Base-by-base conservation (phyloP, 106 monocot genomes). In the Allium fistulosum region DNA sequence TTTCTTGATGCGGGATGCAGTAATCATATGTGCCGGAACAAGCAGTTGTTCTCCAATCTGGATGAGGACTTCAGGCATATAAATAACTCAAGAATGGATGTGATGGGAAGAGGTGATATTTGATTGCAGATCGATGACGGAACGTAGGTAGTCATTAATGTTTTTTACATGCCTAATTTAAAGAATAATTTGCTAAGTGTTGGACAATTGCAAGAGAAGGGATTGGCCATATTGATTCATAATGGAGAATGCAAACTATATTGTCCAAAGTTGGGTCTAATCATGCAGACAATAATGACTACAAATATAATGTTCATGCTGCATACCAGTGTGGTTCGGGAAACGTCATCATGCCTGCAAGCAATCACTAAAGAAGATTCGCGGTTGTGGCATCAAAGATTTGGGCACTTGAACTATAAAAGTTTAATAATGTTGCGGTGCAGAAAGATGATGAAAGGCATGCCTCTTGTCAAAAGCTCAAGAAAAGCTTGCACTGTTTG, bases 151-250 rank as follows among this genome's bases (percentile, higher is more conserved):
- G 7, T 59, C 58, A 59, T 17, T 17, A 14, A 59, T 17, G 58
- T 59, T 8, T 59, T 10, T 17, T 14, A 10, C 13, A 26, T 62
- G 1, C 62, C 0, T 1, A 37, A 28, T 4, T 28, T 62, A 37
- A 62, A 17, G 62, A 62, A 26, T 62, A 62, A 28, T 62, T 26
- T 62, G 62, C 7, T 62, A 10, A 62, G 62, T 1, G 13, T 62
- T 22, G 62, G 62, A 62, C 62, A 62, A 62, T 37, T 62, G 5
- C 26, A 10, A 10, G 62, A 62, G 27, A 62, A 59, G 22, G 62
- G 62, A 1, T 2, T 17, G 4, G 26, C 15, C 6, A 62, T 62
- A 17, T 17, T 62, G 26, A 62, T 62, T 4, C 15, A 62, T 4
- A 6, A 17, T 26, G 62, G 62, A 62, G 27, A 10, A 28, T 62